phyloP scores from a whole-genome alignment of 1,284 basidiomycete species.

The Erythrobasidium hasegawianum region DNA sequence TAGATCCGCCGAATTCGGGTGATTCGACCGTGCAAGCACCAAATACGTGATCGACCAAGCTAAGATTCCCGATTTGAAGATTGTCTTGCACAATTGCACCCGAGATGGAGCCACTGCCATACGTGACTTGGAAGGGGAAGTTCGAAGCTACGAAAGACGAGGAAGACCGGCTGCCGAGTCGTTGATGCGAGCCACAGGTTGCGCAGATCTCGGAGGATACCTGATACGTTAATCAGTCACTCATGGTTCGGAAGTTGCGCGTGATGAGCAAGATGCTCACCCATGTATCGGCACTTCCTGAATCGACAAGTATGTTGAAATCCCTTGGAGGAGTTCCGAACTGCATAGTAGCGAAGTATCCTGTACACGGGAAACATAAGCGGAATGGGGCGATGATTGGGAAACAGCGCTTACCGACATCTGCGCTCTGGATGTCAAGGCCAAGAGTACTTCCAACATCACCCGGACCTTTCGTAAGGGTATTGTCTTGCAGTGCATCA shows the following conservation, averaged over 20 bases:
- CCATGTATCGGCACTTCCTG: slow-evolving; percentile 82
- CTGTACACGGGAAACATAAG: no score
- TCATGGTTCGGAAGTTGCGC: no score
- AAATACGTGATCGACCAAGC: slow-evolving; percentile 63
- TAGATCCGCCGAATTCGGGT: slow-evolving; percentile 57
- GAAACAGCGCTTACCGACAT: slow-evolving; percentile 51
- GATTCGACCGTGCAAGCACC: slow-evolving; percentile 66
- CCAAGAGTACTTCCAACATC: slow-evolving; percentile 63
- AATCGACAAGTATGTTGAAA: slow-evolving; percentile 76
- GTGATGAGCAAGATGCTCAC: slow-evolving; percentile 38
- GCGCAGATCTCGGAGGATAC: slow-evolving; percentile 60
- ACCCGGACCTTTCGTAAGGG: slow-evolving; percentile 56
- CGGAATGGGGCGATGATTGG: no score
- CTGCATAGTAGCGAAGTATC: slow-evolving; percentile 67
- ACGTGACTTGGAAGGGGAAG: slow-evolving; percentile 64
- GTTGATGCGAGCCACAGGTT: slow-evolving; percentile 59
- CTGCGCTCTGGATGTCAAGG: slow-evolving; percentile 62
- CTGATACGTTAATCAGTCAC: no score
- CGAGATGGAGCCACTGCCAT: slow-evolving; percentile 55
- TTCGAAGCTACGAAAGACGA: slow-evolving; percentile 60
- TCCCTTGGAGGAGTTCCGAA: slow-evolving; percentile 70
- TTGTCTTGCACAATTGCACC: slow-evolving; percentile 64
- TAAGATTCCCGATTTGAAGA: slow-evolving; percentile 60
- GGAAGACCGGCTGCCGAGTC: slow-evolving; percentile 64
- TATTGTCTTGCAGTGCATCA: slow-evolving; percentile 50